phyloP scores from a whole-genome alignment of 2,329 filamentous ascomycete genomes.

The Mollisiaceae sp. region DNA sequence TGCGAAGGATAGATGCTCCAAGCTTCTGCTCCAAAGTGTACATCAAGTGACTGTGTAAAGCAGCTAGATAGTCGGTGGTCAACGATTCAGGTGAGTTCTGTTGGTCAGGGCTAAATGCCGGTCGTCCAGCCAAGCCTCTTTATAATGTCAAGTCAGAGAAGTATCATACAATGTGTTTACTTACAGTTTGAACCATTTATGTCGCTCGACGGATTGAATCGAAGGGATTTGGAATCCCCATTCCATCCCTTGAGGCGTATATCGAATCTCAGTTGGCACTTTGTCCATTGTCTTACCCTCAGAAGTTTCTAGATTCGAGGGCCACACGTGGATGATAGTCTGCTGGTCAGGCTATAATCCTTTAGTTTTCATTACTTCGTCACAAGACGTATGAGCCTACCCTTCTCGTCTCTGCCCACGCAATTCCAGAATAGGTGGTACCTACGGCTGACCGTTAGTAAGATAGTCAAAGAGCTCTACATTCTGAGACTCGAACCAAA shows the following conservation, averaged over 20 bases:
- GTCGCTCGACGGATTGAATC: conserved; percentile 5
- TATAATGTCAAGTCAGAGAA: neutral
- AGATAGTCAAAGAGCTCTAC: neutral
- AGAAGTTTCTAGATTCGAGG: conserved; percentile 10
- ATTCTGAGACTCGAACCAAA: neutral
- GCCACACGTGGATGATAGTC: conserved; percentile 24
- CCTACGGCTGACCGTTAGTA: neutral
- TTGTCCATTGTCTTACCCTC: conserved; percentile 25
- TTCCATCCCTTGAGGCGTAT: conserved; percentile 18
- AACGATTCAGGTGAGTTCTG: conserved; percentile 47
- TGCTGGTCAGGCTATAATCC: conserved; percentile 18
- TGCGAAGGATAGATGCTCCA: conserved; percentile 49
- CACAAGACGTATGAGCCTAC: conserved; percentile 1
- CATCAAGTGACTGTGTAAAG: conserved; percentile 53
- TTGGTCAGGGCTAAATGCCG: neutral
- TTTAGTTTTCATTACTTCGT: neutral
- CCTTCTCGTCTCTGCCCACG: conserved; percentile 23
- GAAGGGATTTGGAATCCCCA: conserved; percentile 25
- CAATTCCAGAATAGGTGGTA: conserved; percentile 9
- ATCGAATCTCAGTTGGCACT: conserved; percentile 27
- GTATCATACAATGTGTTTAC: neutral
- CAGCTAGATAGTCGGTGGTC: conserved; percentile 58
- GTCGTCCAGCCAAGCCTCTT: neutral
- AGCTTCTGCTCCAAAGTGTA: conserved; percentile 51
- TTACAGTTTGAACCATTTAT: conserved; percentile 27